phyloP scores from a whole-genome alignment of 2,329 filamentous ascomycete species.

The Aspergillus sp. region DNA sequence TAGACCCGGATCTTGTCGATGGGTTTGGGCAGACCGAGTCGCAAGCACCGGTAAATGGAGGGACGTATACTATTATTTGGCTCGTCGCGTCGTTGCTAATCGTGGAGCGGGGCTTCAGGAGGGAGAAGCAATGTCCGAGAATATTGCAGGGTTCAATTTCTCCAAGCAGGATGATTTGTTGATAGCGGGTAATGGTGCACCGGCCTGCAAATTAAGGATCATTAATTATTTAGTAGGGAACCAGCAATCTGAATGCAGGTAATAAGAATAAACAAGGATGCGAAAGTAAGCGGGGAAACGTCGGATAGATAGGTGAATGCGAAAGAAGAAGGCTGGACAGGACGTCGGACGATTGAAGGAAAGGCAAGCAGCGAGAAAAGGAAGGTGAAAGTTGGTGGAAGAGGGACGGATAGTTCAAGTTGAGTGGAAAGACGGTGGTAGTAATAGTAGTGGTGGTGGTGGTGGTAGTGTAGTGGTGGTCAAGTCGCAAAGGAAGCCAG shows the following conservation, averaged over 20 bases:
- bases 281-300: constrained; percentile 25
- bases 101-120: constrained; percentile 12
- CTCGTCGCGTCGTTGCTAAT: constrained; percentile 19
- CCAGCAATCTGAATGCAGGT: constrained; percentile 2
- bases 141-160: constrained; percentile 15
- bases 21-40: constrained; percentile 10
- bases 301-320: constrained; percentile 21
- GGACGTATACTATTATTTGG: constrained; percentile 10
- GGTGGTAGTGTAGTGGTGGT: not conserved
- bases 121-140: constrained; percentile 2
- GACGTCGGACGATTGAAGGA: constrained; percentile 20
- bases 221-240: constrained; percentile 6
- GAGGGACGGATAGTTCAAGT: not conserved
- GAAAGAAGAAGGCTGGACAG: constrained; percentile 15
- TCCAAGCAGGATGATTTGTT: not conserved
- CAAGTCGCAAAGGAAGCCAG: constrained; percentile 1
- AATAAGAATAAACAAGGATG: constrained; percentile 17
- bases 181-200: not conserved
- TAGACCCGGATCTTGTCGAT: constrained; percentile 21
- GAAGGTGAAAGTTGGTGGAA: not conserved
- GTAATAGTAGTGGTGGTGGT: not conserved
- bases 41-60: constrained; percentile 7
- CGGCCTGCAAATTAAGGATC: constrained; percentile 12
- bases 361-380: not conserved
- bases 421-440: not conserved